Evolutionary conservation across 2,329 filamentous ascomycete species (phyloP).

Genomic region (Parafenestella ontariensis): DNA sequence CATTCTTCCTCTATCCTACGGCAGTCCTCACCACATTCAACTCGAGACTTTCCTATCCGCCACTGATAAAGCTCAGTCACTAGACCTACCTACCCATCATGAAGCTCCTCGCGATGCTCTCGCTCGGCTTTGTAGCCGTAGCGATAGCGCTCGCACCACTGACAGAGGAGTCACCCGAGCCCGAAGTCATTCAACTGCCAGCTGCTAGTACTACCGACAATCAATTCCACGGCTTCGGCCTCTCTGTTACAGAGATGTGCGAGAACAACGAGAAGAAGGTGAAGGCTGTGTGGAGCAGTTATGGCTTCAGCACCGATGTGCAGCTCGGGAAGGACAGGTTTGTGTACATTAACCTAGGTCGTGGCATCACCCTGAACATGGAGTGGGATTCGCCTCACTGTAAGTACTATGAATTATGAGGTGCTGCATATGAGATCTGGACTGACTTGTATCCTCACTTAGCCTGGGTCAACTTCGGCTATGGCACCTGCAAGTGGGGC

Average conservation of each 20-base stretch:
- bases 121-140: not conserved
- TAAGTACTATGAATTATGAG: not conserved
- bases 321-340: not conserved
- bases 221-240: not conserved
- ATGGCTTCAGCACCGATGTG: not conserved
- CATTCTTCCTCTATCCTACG: not conserved
- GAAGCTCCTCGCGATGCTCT: conserved; percentile 3
- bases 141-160: not conserved
- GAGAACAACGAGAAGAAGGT: not conserved
- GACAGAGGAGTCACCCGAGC: not conserved
- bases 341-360: not conserved
- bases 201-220: not conserved
- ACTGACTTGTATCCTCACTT: not conserved
- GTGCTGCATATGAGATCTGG: not conserved
- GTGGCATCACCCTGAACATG: not conserved
- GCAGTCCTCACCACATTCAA: not conserved
- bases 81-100: not conserved
- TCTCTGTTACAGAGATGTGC: not conserved
- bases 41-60: not conserved
- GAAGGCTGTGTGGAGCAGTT: not conserved
- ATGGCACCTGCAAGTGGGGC: not conserved
- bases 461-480: not conserved
- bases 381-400: not conserved
- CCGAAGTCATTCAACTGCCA: not conserved
- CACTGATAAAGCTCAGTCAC: not conserved